Conservation (phyloP, 2,329 filamentous ascomycete species). For the Claviceps lovelessii region DNA sequence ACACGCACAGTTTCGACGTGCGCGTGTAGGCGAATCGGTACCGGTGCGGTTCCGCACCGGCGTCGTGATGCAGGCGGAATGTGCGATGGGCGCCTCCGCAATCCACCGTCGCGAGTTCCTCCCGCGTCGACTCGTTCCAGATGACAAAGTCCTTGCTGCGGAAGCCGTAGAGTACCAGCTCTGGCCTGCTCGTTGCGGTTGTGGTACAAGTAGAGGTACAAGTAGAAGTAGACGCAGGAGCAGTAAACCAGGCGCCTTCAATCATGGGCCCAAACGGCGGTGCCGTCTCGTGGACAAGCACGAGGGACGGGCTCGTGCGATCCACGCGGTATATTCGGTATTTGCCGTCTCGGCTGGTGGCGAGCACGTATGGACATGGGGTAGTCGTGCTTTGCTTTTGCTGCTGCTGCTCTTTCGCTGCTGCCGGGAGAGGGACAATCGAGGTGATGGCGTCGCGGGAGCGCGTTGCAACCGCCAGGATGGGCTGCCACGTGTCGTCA, state of each 20-base stretch:
- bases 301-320: constrained; percentile 14
- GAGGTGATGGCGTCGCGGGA: constrained; percentile 53
- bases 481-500: constrained; percentile 13
- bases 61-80: constrained; percentile 37
- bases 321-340: constrained; percentile 49
- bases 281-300: constrained; percentile 50
- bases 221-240: constrained; percentile 3
- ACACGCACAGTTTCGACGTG: constrained; percentile 39
- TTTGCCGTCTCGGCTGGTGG: constrained; percentile 62
- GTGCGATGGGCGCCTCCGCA: constrained; percentile 76
- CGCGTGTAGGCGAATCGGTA: constrained; percentile 61
- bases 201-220: neutral
- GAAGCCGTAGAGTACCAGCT: constrained; percentile 69
- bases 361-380: constrained; percentile 39
- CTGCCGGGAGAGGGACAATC: constrained; percentile 34
- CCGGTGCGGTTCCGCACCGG: constrained; percentile 16
- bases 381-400: neutral
- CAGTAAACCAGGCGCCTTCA: constrained; percentile 52
- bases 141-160: constrained; percentile 64
- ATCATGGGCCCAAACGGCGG: constrained; percentile 64
- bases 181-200: constrained; percentile 14
- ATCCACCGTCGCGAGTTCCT: constrained; percentile 56
- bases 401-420: constrained; percentile 6
- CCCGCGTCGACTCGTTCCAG: constrained; percentile 60
- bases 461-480: constrained; percentile 25